Evolutionary conservation across 2,329 filamentous ascomycete genomes (phyloP).

Genomic region (Diaporthe aspalathi): DNA sequence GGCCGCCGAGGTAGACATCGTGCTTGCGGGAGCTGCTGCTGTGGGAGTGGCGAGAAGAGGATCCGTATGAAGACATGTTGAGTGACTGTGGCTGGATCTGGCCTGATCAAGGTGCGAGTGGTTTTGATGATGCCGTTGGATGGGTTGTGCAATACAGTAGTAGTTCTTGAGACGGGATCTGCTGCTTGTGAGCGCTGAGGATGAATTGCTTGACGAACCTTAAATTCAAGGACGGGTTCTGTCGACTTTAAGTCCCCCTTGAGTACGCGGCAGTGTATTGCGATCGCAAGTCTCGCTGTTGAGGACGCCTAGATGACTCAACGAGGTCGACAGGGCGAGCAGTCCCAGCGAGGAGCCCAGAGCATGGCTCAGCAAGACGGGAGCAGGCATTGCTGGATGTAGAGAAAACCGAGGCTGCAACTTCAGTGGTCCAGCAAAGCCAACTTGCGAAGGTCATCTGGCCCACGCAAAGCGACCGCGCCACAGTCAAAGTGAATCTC

Average conservation of each 20-base stretch:
- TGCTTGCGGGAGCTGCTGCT: conserved; percentile 12
- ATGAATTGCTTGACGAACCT: not conserved
- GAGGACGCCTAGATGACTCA: conserved; percentile 8
- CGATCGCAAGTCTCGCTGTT: conserved; percentile 1
- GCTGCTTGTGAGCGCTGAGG: not conserved
- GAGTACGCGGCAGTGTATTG: conserved; percentile 4
- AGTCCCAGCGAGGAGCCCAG: not conserved
- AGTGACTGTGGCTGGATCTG: not conserved
- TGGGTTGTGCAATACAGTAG: not conserved
- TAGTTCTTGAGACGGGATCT: not conserved
- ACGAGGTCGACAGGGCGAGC: not conserved
- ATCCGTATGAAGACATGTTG: conserved; percentile 4
- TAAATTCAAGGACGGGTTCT: not conserved
- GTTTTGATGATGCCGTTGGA: not conserved
- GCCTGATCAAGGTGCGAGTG: not conserved
- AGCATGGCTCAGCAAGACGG: conserved; percentile 9
- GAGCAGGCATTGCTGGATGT: not conserved
- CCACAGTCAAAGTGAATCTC: not conserved
- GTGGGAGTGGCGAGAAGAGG: conserved; percentile 9
- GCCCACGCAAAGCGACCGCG: not conserved
- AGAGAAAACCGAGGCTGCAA: conserved; percentile 10
- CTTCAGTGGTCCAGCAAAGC: not conserved
- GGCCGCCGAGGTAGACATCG: conserved; percentile 13
- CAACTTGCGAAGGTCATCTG: not conserved
- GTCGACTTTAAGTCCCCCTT: not conserved